Evolutionary conservation across 805 yeast species (phyloP).

Genomic region (Metschnikowia lachancei): DNA sequence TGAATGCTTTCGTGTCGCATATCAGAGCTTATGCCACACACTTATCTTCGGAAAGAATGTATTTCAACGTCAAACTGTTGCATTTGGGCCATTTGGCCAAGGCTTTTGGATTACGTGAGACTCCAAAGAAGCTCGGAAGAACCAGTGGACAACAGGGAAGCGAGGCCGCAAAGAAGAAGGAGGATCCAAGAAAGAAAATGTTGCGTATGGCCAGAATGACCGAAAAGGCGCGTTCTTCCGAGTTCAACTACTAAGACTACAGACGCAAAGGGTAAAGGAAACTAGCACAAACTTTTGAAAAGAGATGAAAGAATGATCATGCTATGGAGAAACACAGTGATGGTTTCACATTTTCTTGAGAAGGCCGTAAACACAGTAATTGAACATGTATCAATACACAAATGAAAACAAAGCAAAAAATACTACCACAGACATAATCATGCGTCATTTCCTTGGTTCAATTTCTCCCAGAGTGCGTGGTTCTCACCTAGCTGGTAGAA

Average conservation of each 20-base stretch:
- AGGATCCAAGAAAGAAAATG: constrained; percentile 71
- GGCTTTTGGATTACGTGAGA: constrained; percentile 89
- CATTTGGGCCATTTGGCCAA: constrained; percentile 97
- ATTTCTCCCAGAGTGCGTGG: constrained; percentile 63
- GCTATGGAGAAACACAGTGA: too few species aligned
- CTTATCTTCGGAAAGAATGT: constrained; percentile 70
- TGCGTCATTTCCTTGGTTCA: neutral
- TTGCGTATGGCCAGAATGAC: constrained; percentile 70
- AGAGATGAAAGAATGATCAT: too few species aligned
- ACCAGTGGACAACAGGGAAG: constrained; percentile 25
- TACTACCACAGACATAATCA: neutral
- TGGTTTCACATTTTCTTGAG: too few species aligned
- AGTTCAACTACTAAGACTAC: constrained; percentile 57
- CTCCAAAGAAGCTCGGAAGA: constrained; percentile 77
- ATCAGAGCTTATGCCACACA: constrained; percentile 96
- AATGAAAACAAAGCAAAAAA: neutral
- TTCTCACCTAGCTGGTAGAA: constrained; percentile 71
- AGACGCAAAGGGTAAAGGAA: too few species aligned
- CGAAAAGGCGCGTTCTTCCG: constrained; percentile 60
- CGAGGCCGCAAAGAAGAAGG: constrained; percentile 45
- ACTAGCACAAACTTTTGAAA: neutral
- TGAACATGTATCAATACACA: neutral
- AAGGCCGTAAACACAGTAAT: too few species aligned
- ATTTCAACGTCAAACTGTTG: constrained; percentile 74
- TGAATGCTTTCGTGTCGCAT: constrained; percentile 82